Evolutionary conservation across 2,329 filamentous ascomycete genomes (phyloP).

Genomic region (Arthrobotrys pseudoclavata): DNA sequence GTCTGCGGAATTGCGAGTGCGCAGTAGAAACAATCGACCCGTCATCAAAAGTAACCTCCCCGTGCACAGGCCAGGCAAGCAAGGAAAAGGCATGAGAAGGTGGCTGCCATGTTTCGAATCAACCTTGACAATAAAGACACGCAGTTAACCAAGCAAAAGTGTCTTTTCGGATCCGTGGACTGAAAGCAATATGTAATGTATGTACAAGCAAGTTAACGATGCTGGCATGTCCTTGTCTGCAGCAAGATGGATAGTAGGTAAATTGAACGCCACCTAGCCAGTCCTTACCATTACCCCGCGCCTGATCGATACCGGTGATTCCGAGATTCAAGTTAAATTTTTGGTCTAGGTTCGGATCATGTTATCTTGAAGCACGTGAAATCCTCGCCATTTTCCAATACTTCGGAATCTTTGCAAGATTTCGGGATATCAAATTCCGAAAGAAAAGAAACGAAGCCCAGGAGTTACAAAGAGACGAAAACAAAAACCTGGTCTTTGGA

Average conservation of each 20-base stretch:
- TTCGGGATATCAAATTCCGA: slow-evolving; percentile 11
- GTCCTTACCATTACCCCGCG: slow-evolving; percentile 6
- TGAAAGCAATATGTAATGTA: slow-evolving; percentile 14
- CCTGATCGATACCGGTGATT: slow-evolving; percentile 6
- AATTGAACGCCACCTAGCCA: background rate
- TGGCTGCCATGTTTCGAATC: slow-evolving; percentile 3
- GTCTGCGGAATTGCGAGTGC: slow-evolving; percentile 6
- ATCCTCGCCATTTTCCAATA: slow-evolving; percentile 15
- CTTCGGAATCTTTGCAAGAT: slow-evolving; percentile 25
- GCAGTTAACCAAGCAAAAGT: slow-evolving; percentile 5
- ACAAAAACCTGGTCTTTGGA: slow-evolving; percentile 22
- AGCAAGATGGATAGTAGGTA: background rate
- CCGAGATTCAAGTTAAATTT: slow-evolving; percentile 14
- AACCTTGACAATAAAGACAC: background rate
- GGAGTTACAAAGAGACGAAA: background rate
- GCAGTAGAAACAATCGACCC: background rate
- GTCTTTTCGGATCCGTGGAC: background rate
- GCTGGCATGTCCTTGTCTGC: slow-evolving; percentile 15
- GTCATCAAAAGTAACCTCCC: background rate
- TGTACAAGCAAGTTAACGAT: background rate
- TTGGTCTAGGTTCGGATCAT: background rate
- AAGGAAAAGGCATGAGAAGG: background rate
- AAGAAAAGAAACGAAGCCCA: slow-evolving; percentile 10
- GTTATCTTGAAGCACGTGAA: slow-evolving; percentile 16
- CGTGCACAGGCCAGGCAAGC: background rate